Conservation (phyloP, 1,284 basidiomycete species). For the Singerocomus inundabilis region DNA sequence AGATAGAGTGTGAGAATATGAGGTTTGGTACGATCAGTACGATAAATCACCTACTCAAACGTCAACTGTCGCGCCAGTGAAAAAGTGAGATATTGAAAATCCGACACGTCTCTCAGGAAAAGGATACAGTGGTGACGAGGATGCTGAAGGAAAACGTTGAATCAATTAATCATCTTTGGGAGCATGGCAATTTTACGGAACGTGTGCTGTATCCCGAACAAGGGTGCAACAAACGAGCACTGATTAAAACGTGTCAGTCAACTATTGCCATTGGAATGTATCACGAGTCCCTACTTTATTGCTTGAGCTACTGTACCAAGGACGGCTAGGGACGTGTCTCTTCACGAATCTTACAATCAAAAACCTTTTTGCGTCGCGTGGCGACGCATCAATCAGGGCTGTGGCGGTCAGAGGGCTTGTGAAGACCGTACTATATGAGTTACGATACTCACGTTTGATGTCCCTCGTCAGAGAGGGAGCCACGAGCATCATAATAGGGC, state of each 20-base stretch:
- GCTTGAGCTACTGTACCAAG: neutral
- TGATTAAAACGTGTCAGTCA: slow-evolving; percentile 13
- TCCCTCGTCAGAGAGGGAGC: slow-evolving; percentile 1
- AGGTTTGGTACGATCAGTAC: neutral
- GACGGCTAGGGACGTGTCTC: neutral
- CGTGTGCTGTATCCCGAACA: slow-evolving; percentile 18
- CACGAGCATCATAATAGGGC: neutral
- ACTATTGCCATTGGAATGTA: slow-evolving; percentile 1
- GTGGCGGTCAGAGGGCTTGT: slow-evolving; percentile 13
- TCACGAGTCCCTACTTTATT: neutral
- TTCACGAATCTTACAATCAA: slow-evolving; percentile 7
- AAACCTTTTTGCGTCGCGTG: slow-evolving; percentile 7
- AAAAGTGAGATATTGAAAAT: slow-evolving; percentile 6
- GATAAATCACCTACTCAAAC: slow-evolving; percentile 19
- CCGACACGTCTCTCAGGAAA: slow-evolving; percentile 17
- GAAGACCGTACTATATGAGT: slow-evolving; percentile 18
- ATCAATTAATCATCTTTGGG: slow-evolving; percentile 13
- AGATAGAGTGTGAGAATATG: slow-evolving; percentile 1
- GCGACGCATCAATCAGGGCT: slow-evolving; percentile 10
- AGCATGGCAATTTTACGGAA: slow-evolving; percentile 9
- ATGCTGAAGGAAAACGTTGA: slow-evolving; percentile 17
- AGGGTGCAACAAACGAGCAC: neutral
- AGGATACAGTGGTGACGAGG: slow-evolving; percentile 12
- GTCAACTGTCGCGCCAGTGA: slow-evolving; percentile 9
- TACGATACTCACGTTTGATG: slow-evolving; percentile 22